phyloP scores from a whole-genome alignment of 371 early-diverging fungal species.

The Scutellospora calospora region DNA sequence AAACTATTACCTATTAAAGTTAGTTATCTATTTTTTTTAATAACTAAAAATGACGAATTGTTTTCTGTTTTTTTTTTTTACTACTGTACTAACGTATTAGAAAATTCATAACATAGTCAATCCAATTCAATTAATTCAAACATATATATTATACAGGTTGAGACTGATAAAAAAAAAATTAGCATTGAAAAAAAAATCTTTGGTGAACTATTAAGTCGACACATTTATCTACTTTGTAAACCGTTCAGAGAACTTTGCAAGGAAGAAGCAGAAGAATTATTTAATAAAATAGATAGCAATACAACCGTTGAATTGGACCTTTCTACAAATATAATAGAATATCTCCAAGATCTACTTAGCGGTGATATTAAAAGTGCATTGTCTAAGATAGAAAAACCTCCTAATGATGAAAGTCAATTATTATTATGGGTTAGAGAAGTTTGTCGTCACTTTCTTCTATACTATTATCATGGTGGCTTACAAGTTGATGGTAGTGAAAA shows the following conservation, averaged over 20 bases:
- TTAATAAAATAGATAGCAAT: not conserved
- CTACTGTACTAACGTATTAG: no score
- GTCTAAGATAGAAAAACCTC: conserved; percentile 10
- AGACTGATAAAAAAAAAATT: not conserved
- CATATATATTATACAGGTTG: no score
- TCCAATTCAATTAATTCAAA: no score
- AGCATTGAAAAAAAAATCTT: conserved; percentile 23
- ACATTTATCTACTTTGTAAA: conserved; percentile 37
- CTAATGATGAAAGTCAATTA: not conserved
- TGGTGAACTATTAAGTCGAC: not conserved
- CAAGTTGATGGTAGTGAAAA: conserved; percentile 29
- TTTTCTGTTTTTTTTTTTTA: no score
- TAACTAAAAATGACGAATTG: no score
- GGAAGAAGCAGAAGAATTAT: conserved; percentile 14
- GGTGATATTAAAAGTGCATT: conserved; percentile 35
- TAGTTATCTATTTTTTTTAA: no score
- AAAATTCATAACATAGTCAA: no score
- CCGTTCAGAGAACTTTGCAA: conserved; percentile 26
- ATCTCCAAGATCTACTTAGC: not conserved
- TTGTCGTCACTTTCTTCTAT: conserved; percentile 22
- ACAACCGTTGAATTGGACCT: not conserved
- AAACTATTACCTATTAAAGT: no score
- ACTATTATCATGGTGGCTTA: conserved; percentile 27
- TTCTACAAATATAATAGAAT: conserved; percentile 7
- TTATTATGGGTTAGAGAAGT: conserved; percentile 35